These are phyloP conservation scores for Magnusiomyces ingens DNA, from an alignment of 1,139 yeast genomes.

Conservation along the genomic window DNA sequence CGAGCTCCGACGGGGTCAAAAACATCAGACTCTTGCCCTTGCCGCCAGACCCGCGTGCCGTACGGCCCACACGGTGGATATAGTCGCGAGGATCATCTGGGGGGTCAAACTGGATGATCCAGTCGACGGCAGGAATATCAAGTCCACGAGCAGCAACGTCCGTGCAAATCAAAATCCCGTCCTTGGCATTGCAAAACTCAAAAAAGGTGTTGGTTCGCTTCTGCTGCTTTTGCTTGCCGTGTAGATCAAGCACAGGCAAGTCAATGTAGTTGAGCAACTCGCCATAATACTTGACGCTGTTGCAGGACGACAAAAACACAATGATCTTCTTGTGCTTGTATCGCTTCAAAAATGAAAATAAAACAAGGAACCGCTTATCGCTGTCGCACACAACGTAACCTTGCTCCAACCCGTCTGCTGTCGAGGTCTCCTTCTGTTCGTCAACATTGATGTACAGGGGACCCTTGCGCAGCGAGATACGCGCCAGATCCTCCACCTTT, in stretches of 20 bases:
- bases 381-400: constrained; percentile 97
- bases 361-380: constrained; percentile 81
- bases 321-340: constrained; percentile 80
- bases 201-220: constrained; percentile 96
- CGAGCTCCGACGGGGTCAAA: constrained; percentile 86
- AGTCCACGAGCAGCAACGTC: constrained; percentile 98
- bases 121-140: constrained; percentile 94
- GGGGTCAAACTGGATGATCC: constrained; percentile 97
- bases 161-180: constrained; percentile 87
- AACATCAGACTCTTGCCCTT: constrained; percentile 94
- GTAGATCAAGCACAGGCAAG: constrained; percentile 89
- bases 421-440: constrained; percentile 68
- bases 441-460: constrained; percentile 95
- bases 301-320: constrained; percentile 93
- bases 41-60: constrained; percentile 91
- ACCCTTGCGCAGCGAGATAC: constrained; percentile 91
- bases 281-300: constrained; percentile 92
- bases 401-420: constrained; percentile 96
- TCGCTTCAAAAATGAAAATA: constrained; percentile 89
- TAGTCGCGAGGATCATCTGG: constrained; percentile 99
- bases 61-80: constrained; percentile 96
- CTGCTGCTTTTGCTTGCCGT: constrained; percentile 97
- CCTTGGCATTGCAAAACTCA: constrained; percentile 94
- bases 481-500: constrained; percentile 94
- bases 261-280: constrained; percentile 92